A percentile compares a stretch with the other conserved stretches of the same genome.
phyloP scores from a whole-genome alignment of 2,329 filamentous ascomycete species.

The Penicillium sp. region DNA sequence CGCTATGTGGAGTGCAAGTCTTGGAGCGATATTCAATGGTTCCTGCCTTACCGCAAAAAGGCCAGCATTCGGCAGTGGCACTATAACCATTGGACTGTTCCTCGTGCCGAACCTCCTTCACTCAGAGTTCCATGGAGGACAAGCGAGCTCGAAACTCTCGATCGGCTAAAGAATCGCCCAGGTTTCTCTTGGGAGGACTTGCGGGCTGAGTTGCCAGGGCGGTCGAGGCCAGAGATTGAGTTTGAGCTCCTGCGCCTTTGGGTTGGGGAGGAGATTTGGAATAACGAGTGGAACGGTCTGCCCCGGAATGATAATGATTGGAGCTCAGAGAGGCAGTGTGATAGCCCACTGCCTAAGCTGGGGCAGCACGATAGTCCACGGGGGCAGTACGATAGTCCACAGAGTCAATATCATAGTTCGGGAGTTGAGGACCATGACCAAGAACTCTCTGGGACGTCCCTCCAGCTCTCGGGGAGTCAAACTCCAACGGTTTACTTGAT shows the following conservation, averaged over 20 bases:
- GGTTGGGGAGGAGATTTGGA: constrained; percentile 28
- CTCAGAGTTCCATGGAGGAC: constrained; percentile 35
- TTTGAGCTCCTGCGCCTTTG: constrained; percentile 39
- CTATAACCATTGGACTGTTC: constrained; percentile 34
- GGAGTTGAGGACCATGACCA: background rate
- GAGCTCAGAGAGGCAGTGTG: background rate
- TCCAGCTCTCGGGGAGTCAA: background rate
- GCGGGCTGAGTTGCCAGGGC: constrained; percentile 31
- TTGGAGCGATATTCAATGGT: constrained; percentile 36
- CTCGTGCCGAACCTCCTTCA: constrained; percentile 29
- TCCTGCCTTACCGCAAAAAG: constrained; percentile 31
- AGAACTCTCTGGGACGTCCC: background rate
- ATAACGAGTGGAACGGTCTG: background rate
- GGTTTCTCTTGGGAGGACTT: constrained; percentile 39
- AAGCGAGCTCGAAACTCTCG: constrained; percentile 31
- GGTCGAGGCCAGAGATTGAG: constrained; percentile 37
- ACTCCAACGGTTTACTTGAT: background rate
- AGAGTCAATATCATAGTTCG: background rate
- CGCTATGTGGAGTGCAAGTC: constrained; percentile 31
- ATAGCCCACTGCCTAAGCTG: too few relatives aligned
- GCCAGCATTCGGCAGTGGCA: constrained; percentile 32
- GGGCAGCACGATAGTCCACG: too few relatives aligned
- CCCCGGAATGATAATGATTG: background rate
- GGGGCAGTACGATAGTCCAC: background rate
- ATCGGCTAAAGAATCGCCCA: constrained; percentile 28